These are phyloP conservation scores for Hymenotorrendiella dingleyae DNA, from an alignment of 2,329 filamentous ascomycete genomes.

Conservation along the genomic window DNA sequence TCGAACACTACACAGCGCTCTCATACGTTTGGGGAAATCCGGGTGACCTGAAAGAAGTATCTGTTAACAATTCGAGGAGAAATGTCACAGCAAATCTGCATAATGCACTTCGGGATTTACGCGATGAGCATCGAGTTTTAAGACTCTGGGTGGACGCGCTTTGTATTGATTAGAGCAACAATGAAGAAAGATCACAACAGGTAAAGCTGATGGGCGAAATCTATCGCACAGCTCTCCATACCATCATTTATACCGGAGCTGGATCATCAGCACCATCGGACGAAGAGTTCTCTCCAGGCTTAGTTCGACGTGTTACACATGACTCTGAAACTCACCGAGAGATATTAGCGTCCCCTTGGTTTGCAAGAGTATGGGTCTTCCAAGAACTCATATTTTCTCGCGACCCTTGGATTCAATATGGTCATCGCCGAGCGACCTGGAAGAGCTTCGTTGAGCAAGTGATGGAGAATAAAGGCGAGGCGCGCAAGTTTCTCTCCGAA, in stretches of 20 bases:
- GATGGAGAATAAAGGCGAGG: not conserved
- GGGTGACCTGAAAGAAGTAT: not conserved
- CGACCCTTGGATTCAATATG: slow-evolving; percentile 9
- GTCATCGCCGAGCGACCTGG: slow-evolving; percentile 1
- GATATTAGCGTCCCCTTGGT: slow-evolving; percentile 1
- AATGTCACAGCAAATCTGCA: not conserved
- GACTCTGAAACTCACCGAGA: too few species aligned
- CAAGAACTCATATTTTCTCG: slow-evolving; percentile 9
- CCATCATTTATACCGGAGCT: slow-evolving; percentile 3
- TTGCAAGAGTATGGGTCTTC: slow-evolving; percentile 8
- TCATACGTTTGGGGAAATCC: slow-evolving; percentile 4
- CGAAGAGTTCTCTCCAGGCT: too few species aligned
- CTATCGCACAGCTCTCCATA: not conserved
- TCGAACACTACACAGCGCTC: not conserved
- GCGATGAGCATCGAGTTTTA: not conserved
- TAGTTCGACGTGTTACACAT: too few species aligned
- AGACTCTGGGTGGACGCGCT: not conserved
- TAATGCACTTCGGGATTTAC: not conserved
- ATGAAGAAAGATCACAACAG: not conserved
- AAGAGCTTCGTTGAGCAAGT: not conserved
- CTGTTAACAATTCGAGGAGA: not conserved
- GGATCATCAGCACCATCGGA: not conserved
- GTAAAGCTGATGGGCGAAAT: not conserved
- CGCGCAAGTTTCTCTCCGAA: too few species aligned
- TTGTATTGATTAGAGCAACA: not conserved